Conservation (phyloP, 495 filamentous ascomycete genomes). For the Podospora conica region DNA sequence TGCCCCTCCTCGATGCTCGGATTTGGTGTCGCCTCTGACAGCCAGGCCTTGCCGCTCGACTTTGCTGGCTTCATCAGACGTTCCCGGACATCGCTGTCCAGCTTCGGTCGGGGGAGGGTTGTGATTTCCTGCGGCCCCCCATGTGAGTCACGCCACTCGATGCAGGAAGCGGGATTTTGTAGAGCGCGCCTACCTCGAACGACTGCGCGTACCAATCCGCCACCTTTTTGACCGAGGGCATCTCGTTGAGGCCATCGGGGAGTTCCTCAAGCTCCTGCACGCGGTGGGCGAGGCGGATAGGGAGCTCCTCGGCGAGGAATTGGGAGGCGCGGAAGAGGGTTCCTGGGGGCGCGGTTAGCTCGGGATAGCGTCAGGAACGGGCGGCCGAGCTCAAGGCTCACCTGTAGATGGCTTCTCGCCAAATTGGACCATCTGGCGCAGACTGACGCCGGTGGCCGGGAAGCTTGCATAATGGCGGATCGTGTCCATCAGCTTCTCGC, state of each 20-base stretch:
- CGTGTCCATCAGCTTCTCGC: conserved; percentile 89
- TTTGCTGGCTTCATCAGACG: conserved; percentile 69
- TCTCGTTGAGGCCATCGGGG: conserved; percentile 96
- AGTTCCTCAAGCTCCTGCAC: conserved; percentile 88
- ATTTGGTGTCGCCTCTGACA: conserved; percentile 79
- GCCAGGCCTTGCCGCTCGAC: conserved; percentile 52
- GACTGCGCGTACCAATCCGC: conserved; percentile 99
- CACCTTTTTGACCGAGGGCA: conserved; percentile 93
- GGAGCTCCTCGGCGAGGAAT: conserved; percentile 96
- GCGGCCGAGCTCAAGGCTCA: conserved; percentile 35
- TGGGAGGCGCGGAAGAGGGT: conserved; percentile 96
- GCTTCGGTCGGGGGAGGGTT: conserved; percentile 65
- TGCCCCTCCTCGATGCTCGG: conserved; percentile 83
- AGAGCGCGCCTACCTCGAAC: conserved; percentile 68
- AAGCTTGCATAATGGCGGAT: conserved; percentile 98
- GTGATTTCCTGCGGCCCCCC: conserved; percentile 70
- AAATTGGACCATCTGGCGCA: conserved; percentile 99
- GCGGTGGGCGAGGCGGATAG: conserved; percentile 91
- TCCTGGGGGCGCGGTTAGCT: conserved; percentile 45
- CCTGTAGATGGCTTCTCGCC: conserved; percentile 84
- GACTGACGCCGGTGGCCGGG: conserved; percentile 91
- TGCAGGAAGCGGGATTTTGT: background rate
- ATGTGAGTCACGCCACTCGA: conserved; percentile 19
- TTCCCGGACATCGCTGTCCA: conserved; percentile 70
- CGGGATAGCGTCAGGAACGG: conserved; percentile 14